A percentile compares a stretch with the other conserved stretches of the same genome.
Evolutionary conservation across 2,329 filamentous ascomycete species (phyloP).

Genomic region (Botrytis paeoniae): DNA sequence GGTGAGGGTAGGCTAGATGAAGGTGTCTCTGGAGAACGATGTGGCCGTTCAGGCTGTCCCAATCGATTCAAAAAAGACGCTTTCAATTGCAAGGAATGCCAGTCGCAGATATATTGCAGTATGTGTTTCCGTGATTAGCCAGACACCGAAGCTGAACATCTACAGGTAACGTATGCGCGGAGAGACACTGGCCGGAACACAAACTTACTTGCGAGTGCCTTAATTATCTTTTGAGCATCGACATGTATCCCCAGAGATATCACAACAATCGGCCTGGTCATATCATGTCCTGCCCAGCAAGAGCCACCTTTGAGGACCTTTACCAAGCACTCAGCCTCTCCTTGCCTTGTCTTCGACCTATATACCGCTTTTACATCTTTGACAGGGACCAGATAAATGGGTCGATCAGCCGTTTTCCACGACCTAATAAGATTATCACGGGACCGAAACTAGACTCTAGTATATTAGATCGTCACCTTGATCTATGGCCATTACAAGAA

Average conservation of each 20-base stretch:
- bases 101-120: background rate
- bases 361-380: background rate
- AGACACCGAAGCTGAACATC: background rate
- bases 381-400: background rate
- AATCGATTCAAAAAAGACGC: background rate
- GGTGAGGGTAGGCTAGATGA: constrained; percentile 83
- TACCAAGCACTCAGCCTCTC: background rate
- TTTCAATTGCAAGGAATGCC: background rate
- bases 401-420: background rate
- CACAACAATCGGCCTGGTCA: background rate
- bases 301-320: background rate
- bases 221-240: background rate
- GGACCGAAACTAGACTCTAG: background rate
- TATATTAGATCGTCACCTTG: no score
- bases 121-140: background rate
- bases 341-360: background rate
- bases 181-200: background rate
- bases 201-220: background rate
- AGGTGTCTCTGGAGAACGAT: constrained; percentile 35
- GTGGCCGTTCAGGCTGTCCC: background rate
- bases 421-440: background rate
- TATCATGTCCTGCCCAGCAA: background rate
- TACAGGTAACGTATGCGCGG: background rate
- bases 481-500: background rate
- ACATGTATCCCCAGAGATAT: background rate